phyloP scores from a whole-genome alignment of 805 yeast genomes.

The Metschnikowia anglica region DNA sequence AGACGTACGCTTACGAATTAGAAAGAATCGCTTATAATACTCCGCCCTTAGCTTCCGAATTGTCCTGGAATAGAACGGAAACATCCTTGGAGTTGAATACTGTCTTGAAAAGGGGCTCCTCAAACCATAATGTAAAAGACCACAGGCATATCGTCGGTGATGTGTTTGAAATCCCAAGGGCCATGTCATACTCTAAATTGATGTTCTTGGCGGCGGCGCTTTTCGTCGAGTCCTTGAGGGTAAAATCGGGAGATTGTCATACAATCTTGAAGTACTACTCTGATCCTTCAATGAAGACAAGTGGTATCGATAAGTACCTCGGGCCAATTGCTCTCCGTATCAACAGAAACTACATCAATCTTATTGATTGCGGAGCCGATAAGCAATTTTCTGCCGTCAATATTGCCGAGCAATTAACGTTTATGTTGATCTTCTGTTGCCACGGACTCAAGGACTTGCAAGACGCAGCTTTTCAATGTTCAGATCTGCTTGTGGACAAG shows the following conservation, averaged over 20 bases:
- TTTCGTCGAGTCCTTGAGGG: slow-evolving; percentile 75
- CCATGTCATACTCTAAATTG: slow-evolving; percentile 67
- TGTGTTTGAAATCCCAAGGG: slow-evolving; percentile 49
- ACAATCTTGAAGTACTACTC: slow-evolving; percentile 75
- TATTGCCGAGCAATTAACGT: slow-evolving; percentile 65
- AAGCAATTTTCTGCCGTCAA: slow-evolving; percentile 55
- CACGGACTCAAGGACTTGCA: slow-evolving; percentile 76
- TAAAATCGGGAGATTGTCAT: slow-evolving; percentile 77
- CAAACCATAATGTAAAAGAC: slow-evolving; percentile 72
- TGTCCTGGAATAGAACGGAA: slow-evolving; percentile 66
- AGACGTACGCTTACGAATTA: slow-evolving; percentile 48
- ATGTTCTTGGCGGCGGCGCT: slow-evolving; percentile 86
- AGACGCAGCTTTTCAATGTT: slow-evolving; percentile 73
- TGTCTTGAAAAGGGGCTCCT: slow-evolving; percentile 84
- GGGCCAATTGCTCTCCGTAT: slow-evolving; percentile 62
- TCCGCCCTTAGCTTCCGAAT: slow-evolving; percentile 30
- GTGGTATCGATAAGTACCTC: slow-evolving; percentile 68
- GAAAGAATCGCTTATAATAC: slow-evolving; percentile 78
- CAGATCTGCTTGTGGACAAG: slow-evolving; percentile 61
- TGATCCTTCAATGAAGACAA: slow-evolving; percentile 73
- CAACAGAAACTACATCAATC: slow-evolving; percentile 53
- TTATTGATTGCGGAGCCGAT: slow-evolving; percentile 53
- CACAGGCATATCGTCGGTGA: slow-evolving; percentile 63
- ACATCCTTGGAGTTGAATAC: slow-evolving; percentile 91
- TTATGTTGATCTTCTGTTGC: slow-evolving; percentile 67